Evolutionary conservation across 768 basidiomycete genomes (phyloP).

Genomic region (Tricholoma hemisulphureum): DNA sequence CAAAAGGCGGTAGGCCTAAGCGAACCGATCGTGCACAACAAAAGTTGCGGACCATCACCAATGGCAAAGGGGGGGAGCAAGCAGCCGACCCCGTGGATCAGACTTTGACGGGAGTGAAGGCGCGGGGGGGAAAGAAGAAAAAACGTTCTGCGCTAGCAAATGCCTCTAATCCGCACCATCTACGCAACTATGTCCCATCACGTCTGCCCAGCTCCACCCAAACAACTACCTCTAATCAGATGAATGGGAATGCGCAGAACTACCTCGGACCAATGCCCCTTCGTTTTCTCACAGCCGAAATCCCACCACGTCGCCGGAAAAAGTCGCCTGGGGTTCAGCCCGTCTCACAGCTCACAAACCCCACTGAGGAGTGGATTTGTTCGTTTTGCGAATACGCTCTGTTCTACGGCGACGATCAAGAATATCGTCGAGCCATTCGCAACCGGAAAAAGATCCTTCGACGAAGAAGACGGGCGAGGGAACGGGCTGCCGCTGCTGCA

Average conservation of each 20-base stretch:
- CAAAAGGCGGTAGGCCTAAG: conserved; percentile 23
- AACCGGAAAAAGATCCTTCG: conserved; percentile 77
- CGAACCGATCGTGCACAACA: conserved; percentile 17
- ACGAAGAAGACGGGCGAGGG: conserved; percentile 67
- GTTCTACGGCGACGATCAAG: conserved; percentile 81
- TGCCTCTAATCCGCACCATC: conserved; percentile 93
- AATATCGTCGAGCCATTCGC: conserved; percentile 63
- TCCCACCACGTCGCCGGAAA: conserved; percentile 45
- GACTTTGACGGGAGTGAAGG: conserved; percentile 28
- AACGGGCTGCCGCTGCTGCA: conserved; percentile 55
- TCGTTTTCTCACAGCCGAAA: conserved; percentile 66
- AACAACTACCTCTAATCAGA: conserved; percentile 33
- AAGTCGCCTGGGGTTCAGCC: conserved; percentile 14
- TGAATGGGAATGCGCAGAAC: conserved; percentile 39
- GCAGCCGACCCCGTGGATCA: conserved; percentile 40
- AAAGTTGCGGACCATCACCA: conserved; percentile 35
- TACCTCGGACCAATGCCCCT: conserved; percentile 61
- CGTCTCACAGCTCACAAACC: conserved; percentile 43
- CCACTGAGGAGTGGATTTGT: conserved; percentile 90
- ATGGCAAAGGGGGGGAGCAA: conserved; percentile 30
- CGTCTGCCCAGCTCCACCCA: conserved; percentile 56
- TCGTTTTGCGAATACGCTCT: conserved; percentile 90
- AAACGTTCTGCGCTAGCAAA: conserved; percentile 89
- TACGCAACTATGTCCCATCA: conserved; percentile 91
- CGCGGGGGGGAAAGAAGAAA: conserved; percentile 74